Evolutionary conservation across 176 grass and related monocot species (phyloP).

Genomic region (Carex myosuroides): DNA sequence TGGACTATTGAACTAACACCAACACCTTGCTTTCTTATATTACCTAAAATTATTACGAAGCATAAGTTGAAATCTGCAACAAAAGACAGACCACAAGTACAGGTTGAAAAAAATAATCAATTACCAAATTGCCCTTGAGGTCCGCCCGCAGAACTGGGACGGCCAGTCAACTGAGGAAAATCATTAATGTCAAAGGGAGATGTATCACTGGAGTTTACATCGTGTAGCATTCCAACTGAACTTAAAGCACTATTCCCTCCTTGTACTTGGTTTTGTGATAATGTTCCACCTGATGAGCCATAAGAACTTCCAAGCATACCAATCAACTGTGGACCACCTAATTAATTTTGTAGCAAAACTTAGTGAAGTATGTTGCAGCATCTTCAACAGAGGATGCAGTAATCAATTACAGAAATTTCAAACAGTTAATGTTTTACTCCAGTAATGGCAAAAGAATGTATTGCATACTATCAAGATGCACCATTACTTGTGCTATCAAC

Average conservation of each 20-base stretch:
- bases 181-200: slow-evolving; percentile 96
- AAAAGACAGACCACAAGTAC: not conserved
- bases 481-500: not conserved
- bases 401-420: not conserved
- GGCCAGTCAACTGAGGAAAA: slow-evolving; percentile 88
- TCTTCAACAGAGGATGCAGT: not conserved
- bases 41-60: slow-evolving; percentile 43
- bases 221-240: slow-evolving; percentile 92
- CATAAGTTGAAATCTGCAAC: not conserved
- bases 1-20: slow-evolving; percentile 77
- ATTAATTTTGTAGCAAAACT: not conserved
- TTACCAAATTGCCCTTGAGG: slow-evolving; percentile 98
- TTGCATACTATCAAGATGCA: not conserved
- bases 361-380: not conserved
- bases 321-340: slow-evolving; percentile 52
- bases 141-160: slow-evolving; percentile 85
- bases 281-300: slow-evolving; percentile 58
- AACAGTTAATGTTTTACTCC: not conserved
- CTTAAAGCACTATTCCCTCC: slow-evolving; percentile 69
- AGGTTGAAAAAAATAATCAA: not conserved
- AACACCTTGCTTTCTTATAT: slow-evolving; percentile 82
- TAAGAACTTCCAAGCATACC: slow-evolving; percentile 91
- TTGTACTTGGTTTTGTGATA: slow-evolving; percentile 85
- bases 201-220: slow-evolving; percentile 53
- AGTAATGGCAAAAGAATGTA: not conserved